These are phyloP conservation scores for Phytophthora foliorum DNA, from an alignment of 352 stramenopile species.

Conservation along the genomic window DNA sequence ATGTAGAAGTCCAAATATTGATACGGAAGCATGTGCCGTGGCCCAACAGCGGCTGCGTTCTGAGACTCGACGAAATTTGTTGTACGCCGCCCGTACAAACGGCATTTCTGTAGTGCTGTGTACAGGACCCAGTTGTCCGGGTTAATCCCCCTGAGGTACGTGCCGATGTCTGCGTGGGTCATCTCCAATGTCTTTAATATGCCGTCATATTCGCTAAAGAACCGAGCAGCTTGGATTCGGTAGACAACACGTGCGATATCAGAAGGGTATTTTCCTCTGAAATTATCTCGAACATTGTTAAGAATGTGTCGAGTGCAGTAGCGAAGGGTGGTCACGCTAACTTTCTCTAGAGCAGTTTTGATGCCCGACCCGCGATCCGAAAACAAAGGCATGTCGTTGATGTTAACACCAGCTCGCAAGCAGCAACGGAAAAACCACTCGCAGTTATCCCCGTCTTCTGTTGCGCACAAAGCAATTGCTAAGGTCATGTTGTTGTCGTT, in stretches of 20 bases:
- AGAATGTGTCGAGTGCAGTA: background rate
- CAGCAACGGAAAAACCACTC: background rate
- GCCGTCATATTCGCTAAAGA: background rate
- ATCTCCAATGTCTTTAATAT: background rate
- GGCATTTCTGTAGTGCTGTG: slow-evolving; percentile 1
- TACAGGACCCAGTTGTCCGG: slow-evolving; percentile 23
- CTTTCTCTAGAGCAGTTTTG: background rate
- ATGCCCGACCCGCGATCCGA: background rate
- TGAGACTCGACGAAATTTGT: slow-evolving; percentile 34
- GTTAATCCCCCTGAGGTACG: background rate
- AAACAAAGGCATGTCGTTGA: background rate
- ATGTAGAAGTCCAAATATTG: slow-evolving; percentile 29
- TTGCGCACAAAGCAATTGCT: background rate
- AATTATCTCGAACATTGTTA: background rate
- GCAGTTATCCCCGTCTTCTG: background rate
- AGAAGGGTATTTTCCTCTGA: background rate
- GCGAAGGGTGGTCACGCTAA: background rate
- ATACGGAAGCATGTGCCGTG: slow-evolving; percentile 11
- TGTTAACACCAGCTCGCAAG: background rate
- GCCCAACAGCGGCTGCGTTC: slow-evolving; percentile 8
- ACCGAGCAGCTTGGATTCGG: background rate
- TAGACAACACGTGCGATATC: background rate
- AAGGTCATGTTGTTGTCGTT: background rate
- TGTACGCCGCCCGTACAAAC: slow-evolving; percentile 27
- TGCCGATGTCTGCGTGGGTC: background rate